Evolutionary conservation across 495 filamentous ascomycete genomes (phyloP).

Genomic region (Corynascus novoguineensis): DNA sequence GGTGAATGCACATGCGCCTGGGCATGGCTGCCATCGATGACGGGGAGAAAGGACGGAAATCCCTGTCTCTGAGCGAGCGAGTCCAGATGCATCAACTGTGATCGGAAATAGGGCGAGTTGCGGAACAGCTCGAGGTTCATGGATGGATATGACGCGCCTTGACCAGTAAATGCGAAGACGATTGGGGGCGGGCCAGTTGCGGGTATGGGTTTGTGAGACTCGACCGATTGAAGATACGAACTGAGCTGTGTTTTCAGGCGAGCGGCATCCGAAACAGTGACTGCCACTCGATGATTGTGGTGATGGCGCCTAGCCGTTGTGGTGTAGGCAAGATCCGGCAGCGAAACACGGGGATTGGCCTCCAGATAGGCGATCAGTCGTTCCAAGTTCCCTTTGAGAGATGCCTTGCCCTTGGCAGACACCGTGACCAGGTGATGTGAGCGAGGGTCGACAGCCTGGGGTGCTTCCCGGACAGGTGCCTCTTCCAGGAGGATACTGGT

Average conservation of each 20-base stretch:
- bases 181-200: slow-evolving; percentile 40
- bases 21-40: slow-evolving; percentile 58
- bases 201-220: slow-evolving; percentile 39
- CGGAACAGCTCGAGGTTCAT: slow-evolving; percentile 68
- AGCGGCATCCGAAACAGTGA: slow-evolving; percentile 47
- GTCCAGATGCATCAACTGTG: slow-evolving; percentile 64
- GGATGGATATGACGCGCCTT: slow-evolving; percentile 58
- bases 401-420: slow-evolving; percentile 53
- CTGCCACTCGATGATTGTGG: slow-evolving; percentile 63
- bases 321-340: slow-evolving; percentile 65
- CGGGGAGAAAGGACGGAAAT: slow-evolving; percentile 63
- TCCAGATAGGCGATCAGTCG: slow-evolving; percentile 49
- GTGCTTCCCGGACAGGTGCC: slow-evolving; percentile 27
- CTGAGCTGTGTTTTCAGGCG: slow-evolving; percentile 38
- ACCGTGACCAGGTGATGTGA: slow-evolving; percentile 50
- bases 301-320: slow-evolving; percentile 76
- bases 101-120: slow-evolving; percentile 58
- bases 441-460: slow-evolving; percentile 41
- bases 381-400: slow-evolving; percentile 49
- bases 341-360: slow-evolving; percentile 44
- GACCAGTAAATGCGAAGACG: slow-evolving; percentile 65
- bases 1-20: slow-evolving; percentile 60
- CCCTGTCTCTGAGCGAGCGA: slow-evolving; percentile 61
- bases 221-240: slow-evolving; percentile 37
- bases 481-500: slow-evolving; percentile 62